A percentile compares a stretch with the other conserved stretches of the same genome.
phyloP scores from a whole-genome alignment of 371 early-diverging fungal genomes.

The Chytridium lagenaria region DNA sequence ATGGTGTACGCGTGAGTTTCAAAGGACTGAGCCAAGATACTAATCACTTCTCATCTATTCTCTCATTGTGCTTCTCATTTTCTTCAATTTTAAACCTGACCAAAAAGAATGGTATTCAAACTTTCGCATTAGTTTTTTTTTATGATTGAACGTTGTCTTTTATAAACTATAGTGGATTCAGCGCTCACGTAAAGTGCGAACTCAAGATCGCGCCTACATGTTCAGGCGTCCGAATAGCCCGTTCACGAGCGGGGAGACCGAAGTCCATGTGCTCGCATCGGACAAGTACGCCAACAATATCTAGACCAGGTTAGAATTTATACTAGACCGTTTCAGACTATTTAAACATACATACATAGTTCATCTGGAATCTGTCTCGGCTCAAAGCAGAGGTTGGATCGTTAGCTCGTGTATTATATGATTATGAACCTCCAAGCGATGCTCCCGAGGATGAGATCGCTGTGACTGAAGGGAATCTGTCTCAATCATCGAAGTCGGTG shows the following conservation, averaged over 20 bases:
- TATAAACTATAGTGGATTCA: constrained; percentile 35
- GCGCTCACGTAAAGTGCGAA: constrained; percentile 52
- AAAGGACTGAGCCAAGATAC: too few relatives aligned
- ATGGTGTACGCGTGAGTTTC: constrained; percentile 38
- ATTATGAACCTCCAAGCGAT: constrained; percentile 37
- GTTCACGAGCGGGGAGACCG: background rate
- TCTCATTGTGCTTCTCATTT: constrained; percentile 3
- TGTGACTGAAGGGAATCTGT: constrained; percentile 41
- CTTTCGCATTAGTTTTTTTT: too few relatives aligned
- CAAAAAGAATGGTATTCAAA: constrained; percentile 23
- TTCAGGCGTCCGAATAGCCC: constrained; percentile 32
- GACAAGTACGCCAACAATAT: background rate
- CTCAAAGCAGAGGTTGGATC: constrained; percentile 17
- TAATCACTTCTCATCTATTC: background rate
- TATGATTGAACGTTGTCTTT: background rate
- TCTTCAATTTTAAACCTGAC: constrained; percentile 8
- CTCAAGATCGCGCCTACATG: constrained; percentile 49
- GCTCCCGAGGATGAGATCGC: constrained; percentile 37
- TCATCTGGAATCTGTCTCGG: constrained; percentile 1
- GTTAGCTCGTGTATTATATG: constrained; percentile 41
- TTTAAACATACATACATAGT: too few relatives aligned
- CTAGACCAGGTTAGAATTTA: constrained; percentile 15
- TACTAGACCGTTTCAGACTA: too few relatives aligned
- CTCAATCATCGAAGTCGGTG: constrained; percentile 40
- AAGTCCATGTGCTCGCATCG: background rate